Percentiles rank a stretch among this genome's conserved stretches.
Conservation (phyloP, 257 asterid genomes). For the Jacaranda copaia region DNA sequence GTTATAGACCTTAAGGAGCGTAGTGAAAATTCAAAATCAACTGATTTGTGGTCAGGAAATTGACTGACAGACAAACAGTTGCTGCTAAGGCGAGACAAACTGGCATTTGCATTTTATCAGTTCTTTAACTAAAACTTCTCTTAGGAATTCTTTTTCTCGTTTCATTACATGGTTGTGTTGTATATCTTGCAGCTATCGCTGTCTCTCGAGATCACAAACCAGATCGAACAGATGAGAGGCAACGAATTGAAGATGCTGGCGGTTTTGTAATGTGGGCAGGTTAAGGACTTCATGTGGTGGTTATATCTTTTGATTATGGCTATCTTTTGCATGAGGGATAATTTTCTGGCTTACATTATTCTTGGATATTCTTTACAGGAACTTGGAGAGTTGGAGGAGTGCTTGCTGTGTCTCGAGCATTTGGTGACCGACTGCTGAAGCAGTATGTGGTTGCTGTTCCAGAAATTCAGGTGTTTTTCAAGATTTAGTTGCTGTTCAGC, state of each 20-base stretch:
- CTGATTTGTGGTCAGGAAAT: no score
- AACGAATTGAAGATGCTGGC: slow-evolving; percentile 87
- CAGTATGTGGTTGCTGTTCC: slow-evolving; percentile 88
- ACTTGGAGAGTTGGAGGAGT: slow-evolving; percentile 96
- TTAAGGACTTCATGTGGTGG: slow-evolving; percentile 17
- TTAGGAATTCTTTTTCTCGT: no score
- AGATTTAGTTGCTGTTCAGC: no score
- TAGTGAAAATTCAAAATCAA: no score
- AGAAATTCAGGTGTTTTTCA: slow-evolving; percentile 65
- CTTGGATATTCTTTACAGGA: slow-evolving; percentile 48
- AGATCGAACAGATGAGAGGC: slow-evolving; percentile 88
- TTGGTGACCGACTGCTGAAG: slow-evolving; percentile 81
- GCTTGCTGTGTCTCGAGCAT: slow-evolving; percentile 93
- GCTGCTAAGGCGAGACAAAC: no score
- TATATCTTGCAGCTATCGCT: slow-evolving; percentile 65
- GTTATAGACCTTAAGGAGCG: no score
- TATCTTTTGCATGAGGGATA: background rate
- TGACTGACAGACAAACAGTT: no score
- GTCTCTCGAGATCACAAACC: slow-evolving; percentile 92
- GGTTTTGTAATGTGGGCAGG: slow-evolving; percentile 97
- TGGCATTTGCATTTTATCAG: no score
- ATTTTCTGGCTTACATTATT: background rate
- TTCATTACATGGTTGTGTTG: background rate
- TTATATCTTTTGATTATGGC: background rate
- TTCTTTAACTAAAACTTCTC: no score